These are phyloP conservation scores for Tetrapisispora nanseiensis DNA, from an alignment of 805 yeast species.

Conservation along the genomic window DNA sequence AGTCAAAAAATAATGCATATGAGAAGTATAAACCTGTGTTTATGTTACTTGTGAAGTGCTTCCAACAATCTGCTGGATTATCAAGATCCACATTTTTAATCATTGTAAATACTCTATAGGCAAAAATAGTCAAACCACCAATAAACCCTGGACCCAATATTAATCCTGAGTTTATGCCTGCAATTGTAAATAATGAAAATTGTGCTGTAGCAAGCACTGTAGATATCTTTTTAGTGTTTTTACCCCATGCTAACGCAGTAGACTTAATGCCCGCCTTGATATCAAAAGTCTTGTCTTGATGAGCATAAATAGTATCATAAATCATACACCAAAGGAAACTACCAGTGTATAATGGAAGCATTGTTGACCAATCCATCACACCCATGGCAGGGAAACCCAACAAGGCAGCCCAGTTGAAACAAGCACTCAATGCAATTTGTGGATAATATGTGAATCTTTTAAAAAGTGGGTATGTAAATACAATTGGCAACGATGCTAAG, in stretches of 20 bases:
- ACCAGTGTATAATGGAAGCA: conserved; percentile 67
- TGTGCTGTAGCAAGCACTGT: conserved; percentile 59
- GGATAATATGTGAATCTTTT: conserved; percentile 95
- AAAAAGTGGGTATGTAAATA: conserved; percentile 83
- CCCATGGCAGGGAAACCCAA: conserved; percentile 96
- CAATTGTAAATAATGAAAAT: conserved; percentile 47
- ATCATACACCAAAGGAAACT: conserved; percentile 89
- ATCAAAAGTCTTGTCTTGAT: conserved; percentile 89
- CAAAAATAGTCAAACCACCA: conserved; percentile 55
- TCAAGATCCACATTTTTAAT: conserved; percentile 69
- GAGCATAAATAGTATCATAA: conserved; percentile 95
- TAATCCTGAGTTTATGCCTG: conserved; percentile 61
- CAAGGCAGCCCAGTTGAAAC: conserved; percentile 91
- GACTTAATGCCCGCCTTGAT: conserved; percentile 85
- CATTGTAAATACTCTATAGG: conserved; percentile 58
- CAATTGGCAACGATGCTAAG: conserved; percentile 67
- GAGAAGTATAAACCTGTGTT: conserved; percentile 62
- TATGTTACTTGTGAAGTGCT: conserved; percentile 66
- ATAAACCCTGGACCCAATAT: conserved; percentile 78
- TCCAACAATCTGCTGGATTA: conserved; percentile 75
- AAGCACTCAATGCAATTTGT: conserved; percentile 67
- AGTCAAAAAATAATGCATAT: conserved; percentile 58
- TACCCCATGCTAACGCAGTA: conserved; percentile 93
- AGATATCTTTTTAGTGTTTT: conserved; percentile 59
- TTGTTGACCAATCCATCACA: conserved; percentile 63